Percentiles rank a stretch among this genome's conserved stretches.
Evolutionary conservation across 2,329 filamentous ascomycete species (phyloP).

Genomic region (Xylaria multiplex): DNA sequence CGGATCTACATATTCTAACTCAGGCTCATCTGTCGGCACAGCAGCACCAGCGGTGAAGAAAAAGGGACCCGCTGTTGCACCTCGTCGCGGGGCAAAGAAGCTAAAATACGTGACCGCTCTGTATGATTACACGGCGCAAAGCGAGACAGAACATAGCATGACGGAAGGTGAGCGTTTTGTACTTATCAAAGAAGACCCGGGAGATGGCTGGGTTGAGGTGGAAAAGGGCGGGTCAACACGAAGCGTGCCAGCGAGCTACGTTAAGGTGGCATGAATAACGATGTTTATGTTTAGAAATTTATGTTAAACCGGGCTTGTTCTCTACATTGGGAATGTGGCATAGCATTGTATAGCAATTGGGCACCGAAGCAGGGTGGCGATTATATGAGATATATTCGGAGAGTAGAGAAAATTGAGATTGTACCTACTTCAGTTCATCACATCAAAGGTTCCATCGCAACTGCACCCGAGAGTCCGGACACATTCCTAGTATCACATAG

Average conservation of each 20-base stretch:
- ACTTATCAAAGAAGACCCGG: constrained; percentile 84
- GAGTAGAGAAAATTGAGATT: constrained; percentile 27
- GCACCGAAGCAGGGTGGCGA: constrained; percentile 13
- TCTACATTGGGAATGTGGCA: constrained; percentile 20
- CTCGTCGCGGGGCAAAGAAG: constrained; percentile 90
- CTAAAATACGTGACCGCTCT: constrained; percentile 91
- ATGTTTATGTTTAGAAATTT: constrained; percentile 10
- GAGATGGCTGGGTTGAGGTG: constrained; percentile 97
- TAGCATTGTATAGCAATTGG: constrained; percentile 34
- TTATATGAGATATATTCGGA: constrained; percentile 24
- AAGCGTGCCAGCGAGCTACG: constrained; percentile 94
- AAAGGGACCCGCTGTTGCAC: constrained; percentile 91
- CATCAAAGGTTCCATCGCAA: not conserved
- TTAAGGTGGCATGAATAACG: constrained; percentile 65
- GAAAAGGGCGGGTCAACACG: constrained; percentile 87
- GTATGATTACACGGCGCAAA: constrained; percentile 90
- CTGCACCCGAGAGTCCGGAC: not conserved
- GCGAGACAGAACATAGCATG: constrained; percentile 90
- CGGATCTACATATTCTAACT: constrained; percentile 81
- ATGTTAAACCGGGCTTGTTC: constrained; percentile 14
- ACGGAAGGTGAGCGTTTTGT: constrained; percentile 90
- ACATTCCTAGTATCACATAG: not conserved
- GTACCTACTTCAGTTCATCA: not conserved
- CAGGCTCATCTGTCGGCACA: constrained; percentile 71
- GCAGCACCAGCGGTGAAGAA: constrained; percentile 69